These are phyloP conservation scores for Suillus placidus DNA, from an alignment of 768 basidiomycete genomes.

Conservation along the genomic window DNA sequence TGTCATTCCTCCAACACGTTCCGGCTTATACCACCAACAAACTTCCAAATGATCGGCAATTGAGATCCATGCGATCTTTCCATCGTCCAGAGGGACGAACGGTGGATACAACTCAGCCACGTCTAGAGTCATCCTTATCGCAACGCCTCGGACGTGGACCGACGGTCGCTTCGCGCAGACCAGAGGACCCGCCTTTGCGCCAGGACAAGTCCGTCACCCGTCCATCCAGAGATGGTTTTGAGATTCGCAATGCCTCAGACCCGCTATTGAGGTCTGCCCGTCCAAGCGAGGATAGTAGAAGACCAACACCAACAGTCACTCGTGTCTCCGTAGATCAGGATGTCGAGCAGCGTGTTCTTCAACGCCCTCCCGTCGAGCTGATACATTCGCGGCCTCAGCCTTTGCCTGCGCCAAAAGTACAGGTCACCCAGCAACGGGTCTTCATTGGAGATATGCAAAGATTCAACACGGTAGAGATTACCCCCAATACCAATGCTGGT, in stretches of 20 bases:
- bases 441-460: conserved; percentile 80
- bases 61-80: conserved; percentile 64
- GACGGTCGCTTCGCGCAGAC: conserved; percentile 33
- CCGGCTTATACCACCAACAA: conserved; percentile 23
- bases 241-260: conserved; percentile 20
- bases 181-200: conserved; percentile 10
- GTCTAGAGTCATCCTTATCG: conserved; percentile 31
- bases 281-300: conserved; percentile 31
- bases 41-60: conserved; percentile 25
- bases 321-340: conserved; percentile 28
- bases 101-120: conserved; percentile 38
- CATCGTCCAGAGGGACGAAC: conserved; percentile 47
- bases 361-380: conserved; percentile 32
- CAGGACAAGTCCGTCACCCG: conserved; percentile 4
- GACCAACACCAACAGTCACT: conserved; percentile 21
- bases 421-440: conserved; percentile 64
- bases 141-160: conserved; percentile 39
- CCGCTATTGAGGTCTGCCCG: conserved; percentile 22
- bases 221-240: conserved; percentile 14
- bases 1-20: conserved; percentile 23
- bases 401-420: conserved; percentile 27
- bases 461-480: conserved; percentile 74
- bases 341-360: conserved; percentile 25
- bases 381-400: conserved; percentile 18
- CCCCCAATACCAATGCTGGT: conserved; percentile 64